These are phyloP conservation scores for Cystobasidium tubakii DNA, from an alignment of 768 basidiomycete genomes.

Conservation along the genomic window DNA sequence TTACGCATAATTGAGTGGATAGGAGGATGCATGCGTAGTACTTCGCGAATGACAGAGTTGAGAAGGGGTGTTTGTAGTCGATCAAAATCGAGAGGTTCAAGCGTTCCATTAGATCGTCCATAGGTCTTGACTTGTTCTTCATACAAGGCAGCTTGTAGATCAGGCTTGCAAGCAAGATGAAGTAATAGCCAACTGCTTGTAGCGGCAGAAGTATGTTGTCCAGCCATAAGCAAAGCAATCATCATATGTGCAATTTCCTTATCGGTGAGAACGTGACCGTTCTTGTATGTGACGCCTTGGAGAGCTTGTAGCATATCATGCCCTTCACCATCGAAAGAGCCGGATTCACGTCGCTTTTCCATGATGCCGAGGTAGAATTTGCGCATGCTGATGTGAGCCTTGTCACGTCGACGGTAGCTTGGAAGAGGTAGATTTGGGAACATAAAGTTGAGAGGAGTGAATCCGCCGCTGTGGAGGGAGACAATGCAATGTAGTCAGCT, in stretches of 20 bases:
- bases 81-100: slow-evolving; percentile 76
- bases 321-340: slow-evolving; percentile 58
- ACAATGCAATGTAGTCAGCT: too few species aligned
- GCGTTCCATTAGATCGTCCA: slow-evolving; percentile 62
- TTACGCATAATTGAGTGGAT: slow-evolving; percentile 93
- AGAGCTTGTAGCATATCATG: slow-evolving; percentile 90
- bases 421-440: slow-evolving; percentile 88
- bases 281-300: slow-evolving; percentile 73
- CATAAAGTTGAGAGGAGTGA: slow-evolving; percentile 62
- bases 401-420: slow-evolving; percentile 80
- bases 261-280: slow-evolving; percentile 69
- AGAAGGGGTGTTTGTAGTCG: slow-evolving; percentile 75
- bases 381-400: slow-evolving; percentile 85
- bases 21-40: slow-evolving; percentile 84
- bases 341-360: slow-evolving; percentile 59
- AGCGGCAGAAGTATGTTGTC: slow-evolving; percentile 95
- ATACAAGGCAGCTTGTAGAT: slow-evolving; percentile 61
- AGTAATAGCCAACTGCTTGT: slow-evolving; percentile 84
- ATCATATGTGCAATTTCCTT: slow-evolving; percentile 95
- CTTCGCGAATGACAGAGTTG: slow-evolving; percentile 86
- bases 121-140: slow-evolving; percentile 82
- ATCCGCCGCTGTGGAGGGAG: slow-evolving; percentile 11
- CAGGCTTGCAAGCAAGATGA: slow-evolving; percentile 70
- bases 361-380: slow-evolving; percentile 87
- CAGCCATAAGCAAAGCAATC: slow-evolving; percentile 98